Base-by-base conservation (phyloP, 2,329 filamentous ascomycete genomes). In the Aspergillus japonicus region DNA sequence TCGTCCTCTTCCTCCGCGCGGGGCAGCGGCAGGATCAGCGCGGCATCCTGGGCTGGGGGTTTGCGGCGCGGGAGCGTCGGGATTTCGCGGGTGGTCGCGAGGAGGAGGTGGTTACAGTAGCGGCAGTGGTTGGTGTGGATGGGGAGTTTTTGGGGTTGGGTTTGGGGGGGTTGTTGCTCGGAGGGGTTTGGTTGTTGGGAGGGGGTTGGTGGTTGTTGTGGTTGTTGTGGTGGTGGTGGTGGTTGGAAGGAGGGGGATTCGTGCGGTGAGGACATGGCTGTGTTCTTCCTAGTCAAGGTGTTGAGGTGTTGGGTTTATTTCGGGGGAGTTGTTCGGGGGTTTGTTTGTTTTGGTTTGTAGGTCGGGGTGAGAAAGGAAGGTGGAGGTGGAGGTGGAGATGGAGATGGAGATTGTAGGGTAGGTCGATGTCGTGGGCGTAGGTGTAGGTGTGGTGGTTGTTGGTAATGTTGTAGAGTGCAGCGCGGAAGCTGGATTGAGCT, bases 41-140 rank as follows among this genome's bases (percentile, higher is more conserved):
- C 81, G 21, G 72, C 71, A 71, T 89, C 87, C 50, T 79, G 75
- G 29, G 77, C 75, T n/a, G 78, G 76, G 6, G 69, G 63, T 60
- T 77, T 71, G 50, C 87, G 84, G 7, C 76, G 80, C 1, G 86
- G 85, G 11, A 89, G 79, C 0, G 74, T 64, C 29, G 76, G 62
- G 50, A 89, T 76, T 2, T 79, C 71, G 42, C 83, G 81, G 0
- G 83, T 85, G 49, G 80, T 87, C 23, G 86, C 82, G 63, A 90
- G 80, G 57, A 89, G 77, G 63, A 89, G 82, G 66, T 87, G 82
- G 50, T 80, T 85, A 81, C 88, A 90, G 71, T 87, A 81, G 50
- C 73, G 73, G 80, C 88, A 90, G 70, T 82, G 85, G 71, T 86
- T 85, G 19, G 83, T 81, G 67, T 78, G 80, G 53, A 84, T 67